Conservation (phyloP, 2,329 filamentous ascomycete species). For the Trichoderma sp. region DNA sequence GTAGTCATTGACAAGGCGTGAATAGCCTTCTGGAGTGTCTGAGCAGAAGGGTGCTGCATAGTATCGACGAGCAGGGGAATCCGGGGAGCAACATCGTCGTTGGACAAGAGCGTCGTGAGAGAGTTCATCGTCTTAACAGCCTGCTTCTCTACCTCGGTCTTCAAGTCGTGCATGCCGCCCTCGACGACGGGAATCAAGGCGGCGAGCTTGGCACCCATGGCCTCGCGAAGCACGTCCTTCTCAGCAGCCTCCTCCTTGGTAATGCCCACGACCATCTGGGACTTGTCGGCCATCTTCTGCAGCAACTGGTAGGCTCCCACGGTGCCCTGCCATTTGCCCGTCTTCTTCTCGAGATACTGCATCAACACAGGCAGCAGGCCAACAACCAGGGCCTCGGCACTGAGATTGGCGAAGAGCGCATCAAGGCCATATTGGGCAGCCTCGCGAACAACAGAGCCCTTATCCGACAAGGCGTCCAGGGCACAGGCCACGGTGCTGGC, state of each 20-base stretch:
- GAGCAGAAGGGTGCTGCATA: conserved; percentile 89
- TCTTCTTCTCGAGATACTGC: conserved; percentile 77
- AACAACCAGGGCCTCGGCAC: conserved; percentile 78
- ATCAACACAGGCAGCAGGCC: conserved; percentile 78
- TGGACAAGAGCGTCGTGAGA: conserved; percentile 85
- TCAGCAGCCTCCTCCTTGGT: conserved; percentile 82
- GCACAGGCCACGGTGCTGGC: conserved; percentile 71
- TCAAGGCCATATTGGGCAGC: conserved; percentile 94
- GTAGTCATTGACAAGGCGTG: conserved; percentile 96
- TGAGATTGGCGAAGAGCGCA: conserved; percentile 78
- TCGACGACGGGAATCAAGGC: conserved; percentile 89
- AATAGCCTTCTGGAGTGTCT: conserved; percentile 92
- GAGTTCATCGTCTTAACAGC: conserved; percentile 91
- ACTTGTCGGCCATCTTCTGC: conserved; percentile 93
- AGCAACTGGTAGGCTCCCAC: conserved; percentile 84
- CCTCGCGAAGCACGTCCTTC: conserved; percentile 87
- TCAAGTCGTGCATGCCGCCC: conserved; percentile 94
- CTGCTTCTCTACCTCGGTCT: conserved; percentile 85
- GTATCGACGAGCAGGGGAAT: conserved; percentile 91
- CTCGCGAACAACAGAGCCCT: conserved; percentile 84
- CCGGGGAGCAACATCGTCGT: conserved; percentile 92
- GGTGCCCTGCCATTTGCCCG: conserved; percentile 96
- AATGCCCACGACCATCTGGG: conserved; percentile 77
- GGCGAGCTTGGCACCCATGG: conserved; percentile 87
- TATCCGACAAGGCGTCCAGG: conserved; percentile 86